These are phyloP conservation scores for Beta vulgaris DNA, from an alignment of 148 eudicot genomes.

Conservation along the genomic window DNA sequence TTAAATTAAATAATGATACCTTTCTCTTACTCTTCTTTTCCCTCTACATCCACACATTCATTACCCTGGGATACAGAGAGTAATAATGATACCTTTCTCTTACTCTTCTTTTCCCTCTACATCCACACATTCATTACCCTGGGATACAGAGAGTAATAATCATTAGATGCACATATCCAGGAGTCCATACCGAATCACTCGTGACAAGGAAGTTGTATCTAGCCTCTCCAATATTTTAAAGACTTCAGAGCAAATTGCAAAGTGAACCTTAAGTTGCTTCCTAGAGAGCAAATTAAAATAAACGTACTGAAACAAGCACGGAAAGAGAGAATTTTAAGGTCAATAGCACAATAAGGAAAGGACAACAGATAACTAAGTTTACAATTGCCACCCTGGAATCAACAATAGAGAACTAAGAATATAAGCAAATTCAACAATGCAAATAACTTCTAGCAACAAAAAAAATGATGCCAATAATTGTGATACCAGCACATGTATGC, in stretches of 20 bases:
- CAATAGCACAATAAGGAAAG: not conserved
- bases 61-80: no score
- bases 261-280: constrained; percentile 1
- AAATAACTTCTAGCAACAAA: no score
- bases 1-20: no score
- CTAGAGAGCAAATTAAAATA: not conserved
- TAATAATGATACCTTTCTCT: no score
- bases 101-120: no score
- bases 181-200: not conserved
- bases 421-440: not conserved
- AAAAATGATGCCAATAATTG: not conserved
- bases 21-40: no score
- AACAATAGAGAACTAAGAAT: not conserved
- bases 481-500: not conserved
- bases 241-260: not conserved
- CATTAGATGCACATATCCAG: not conserved
- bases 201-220: not conserved
- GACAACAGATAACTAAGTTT: not conserved
- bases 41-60: no score
- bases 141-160: no score
- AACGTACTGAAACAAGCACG: not conserved
- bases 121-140: no score
- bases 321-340: not conserved
- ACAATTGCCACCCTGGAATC: not conserved
- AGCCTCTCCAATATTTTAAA: not conserved